Evolutionary conservation across 2,329 filamentous ascomycete genomes (phyloP), one percentile per base, ranked within the genome.

Genomic region (Coleophoma eucalyptorum): DNA sequence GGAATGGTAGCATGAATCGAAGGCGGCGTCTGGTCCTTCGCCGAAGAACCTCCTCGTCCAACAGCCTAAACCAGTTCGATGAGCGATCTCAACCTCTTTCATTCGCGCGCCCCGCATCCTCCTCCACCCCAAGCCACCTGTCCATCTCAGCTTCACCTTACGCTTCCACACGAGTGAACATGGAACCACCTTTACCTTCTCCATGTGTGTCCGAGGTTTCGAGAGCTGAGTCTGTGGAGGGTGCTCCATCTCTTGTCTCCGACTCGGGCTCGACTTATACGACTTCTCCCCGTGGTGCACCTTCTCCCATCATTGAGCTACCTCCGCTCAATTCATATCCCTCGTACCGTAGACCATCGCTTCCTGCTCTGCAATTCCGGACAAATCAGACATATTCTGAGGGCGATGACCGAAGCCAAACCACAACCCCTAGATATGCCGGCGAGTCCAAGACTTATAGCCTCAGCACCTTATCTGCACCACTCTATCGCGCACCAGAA

Each of bases 1-100:
- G 89, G 89, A 96, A 96, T 66, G 91, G 92, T 46, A 89, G 87
- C 66, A 88, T 92, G 79, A 96, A 96, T 72, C 83, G 91, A 63
- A 79, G 87, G 62, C 69, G 73, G 67, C 56, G 72, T 26, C 55
- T 65, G 31, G 58, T 61, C 8, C 58, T 64, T 26, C 62, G 63
- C 31, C 50, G 61, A 37, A 58, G 62, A 43, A 59, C 57, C 13
- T 62, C 64, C 5, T 51, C 49, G 4, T 51, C 59, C 33, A 61
- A 58, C 15, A 51, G 53, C 21, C 34, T 54, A 31, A 52, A 51
- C 32, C 50, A 50, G 11, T 66, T 62, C 48, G 59, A 68, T 43
- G 65, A 68, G 45, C 56, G 57, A 43, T 47, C 51, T 10, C 62
- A 67, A 38, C 46, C 62, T 55, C 60, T 68, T 52, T 66, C 69